Conservation (phyloP, 2,329 filamentous ascomycete genomes). For the Ophiostoma angusticollis region DNA sequence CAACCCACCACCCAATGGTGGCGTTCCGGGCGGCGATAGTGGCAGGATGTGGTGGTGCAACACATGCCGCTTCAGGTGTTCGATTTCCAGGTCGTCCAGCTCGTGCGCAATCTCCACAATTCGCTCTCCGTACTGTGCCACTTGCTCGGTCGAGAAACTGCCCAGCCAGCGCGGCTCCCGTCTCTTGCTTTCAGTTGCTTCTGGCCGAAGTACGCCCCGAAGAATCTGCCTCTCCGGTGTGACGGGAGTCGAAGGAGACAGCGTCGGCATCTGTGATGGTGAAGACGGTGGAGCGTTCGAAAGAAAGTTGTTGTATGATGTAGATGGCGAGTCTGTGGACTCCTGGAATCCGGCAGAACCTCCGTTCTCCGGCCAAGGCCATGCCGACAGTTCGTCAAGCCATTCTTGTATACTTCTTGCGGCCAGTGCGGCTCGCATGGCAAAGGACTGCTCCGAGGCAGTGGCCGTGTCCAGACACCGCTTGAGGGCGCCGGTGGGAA, state of each 20-base stretch:
- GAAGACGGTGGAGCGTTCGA: constrained; percentile 8
- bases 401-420: constrained; percentile 61
- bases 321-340: constrained; percentile 18
- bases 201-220: background rate
- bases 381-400: constrained; percentile 55
- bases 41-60: constrained; percentile 65
- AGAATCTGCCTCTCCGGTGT: constrained; percentile 10
- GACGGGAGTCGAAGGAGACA: constrained; percentile 1
- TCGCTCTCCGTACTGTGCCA: constrained; percentile 56
- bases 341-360: constrained; percentile 43
- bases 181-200: background rate
- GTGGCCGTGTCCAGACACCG: constrained; percentile 51
- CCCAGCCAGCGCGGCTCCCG: constrained; percentile 45
- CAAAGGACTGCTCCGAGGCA: constrained; percentile 55
- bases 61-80: constrained; percentile 83
- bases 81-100: constrained; percentile 58
- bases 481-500: constrained; percentile 38
- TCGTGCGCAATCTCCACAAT: constrained; percentile 60
- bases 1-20: constrained; percentile 12
- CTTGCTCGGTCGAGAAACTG: constrained; percentile 51
- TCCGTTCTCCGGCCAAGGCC: constrained; percentile 40
- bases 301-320: no score
- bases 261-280: background rate
- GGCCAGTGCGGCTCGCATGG: constrained; percentile 54
- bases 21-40: constrained; percentile 38